phyloP scores from a whole-genome alignment of 106 monocot species.

The Allium sativum region DNA sequence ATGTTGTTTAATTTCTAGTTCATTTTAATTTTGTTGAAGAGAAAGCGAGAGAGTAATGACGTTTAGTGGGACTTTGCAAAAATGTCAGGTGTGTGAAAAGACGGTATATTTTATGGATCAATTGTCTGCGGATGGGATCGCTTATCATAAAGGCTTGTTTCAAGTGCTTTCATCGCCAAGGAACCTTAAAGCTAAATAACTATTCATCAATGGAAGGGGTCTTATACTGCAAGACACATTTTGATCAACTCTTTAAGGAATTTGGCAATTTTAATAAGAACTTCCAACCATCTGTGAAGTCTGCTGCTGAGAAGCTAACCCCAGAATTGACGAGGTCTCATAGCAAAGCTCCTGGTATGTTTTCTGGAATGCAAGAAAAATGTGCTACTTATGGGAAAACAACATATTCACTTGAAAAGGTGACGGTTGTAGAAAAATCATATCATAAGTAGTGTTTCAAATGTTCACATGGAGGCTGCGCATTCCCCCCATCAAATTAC shows the following conservation, averaged over 20 bases:
- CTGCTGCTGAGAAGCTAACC: slow-evolving; percentile 31
- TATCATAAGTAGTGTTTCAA: slow-evolving; percentile 64
- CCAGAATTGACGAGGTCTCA: slow-evolving; percentile 64
- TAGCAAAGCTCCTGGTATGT: slow-evolving; percentile 81
- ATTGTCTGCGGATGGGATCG: no score
- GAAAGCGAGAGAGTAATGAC: no score
- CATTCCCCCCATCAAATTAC: slow-evolving; percentile 53
- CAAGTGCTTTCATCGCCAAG: no score
- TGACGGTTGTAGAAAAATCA: slow-evolving; percentile 38
- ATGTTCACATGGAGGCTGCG: slow-evolving; percentile 55
- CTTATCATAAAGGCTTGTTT: no score
- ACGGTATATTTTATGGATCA: neutral
- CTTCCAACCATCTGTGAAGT: slow-evolving; percentile 36
- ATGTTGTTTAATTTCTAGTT: no score
- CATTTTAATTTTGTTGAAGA: no score
- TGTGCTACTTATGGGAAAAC: slow-evolving; percentile 77
- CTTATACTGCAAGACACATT: slow-evolving; percentile 65
- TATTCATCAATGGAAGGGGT: slow-evolving; percentile 61
- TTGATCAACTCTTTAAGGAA: slow-evolving; percentile 63
- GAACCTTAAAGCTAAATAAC: slow-evolving; percentile 39
- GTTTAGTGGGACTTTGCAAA: no score
- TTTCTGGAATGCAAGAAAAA: slow-evolving; percentile 83
- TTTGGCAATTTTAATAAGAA: slow-evolving; percentile 50
- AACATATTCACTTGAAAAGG: slow-evolving; percentile 70
- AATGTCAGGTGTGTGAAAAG: no score